phyloP scores from a whole-genome alignment of 768 basidiomycete genomes.

The Calocybe indica region DNA sequence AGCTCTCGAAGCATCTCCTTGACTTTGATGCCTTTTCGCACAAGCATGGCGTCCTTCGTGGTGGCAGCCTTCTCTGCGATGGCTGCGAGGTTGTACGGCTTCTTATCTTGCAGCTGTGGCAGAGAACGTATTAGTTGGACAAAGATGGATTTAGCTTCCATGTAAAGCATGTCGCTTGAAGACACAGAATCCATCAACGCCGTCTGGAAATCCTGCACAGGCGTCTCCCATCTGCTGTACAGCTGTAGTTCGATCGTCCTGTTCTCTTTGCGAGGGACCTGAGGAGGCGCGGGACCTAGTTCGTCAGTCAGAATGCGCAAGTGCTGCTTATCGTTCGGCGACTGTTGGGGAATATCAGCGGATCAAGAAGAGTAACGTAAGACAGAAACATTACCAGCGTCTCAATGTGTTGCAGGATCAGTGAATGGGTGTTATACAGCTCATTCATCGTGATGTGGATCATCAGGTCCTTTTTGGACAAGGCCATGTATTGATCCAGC shows the following conservation, averaged over 20 bases:
- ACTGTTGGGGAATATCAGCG: slow-evolving; percentile 37
- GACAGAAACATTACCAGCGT: slow-evolving; percentile 59
- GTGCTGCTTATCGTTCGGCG: slow-evolving; percentile 96
- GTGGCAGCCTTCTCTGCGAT: slow-evolving; percentile 96
- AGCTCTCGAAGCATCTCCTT: slow-evolving; percentile 98
- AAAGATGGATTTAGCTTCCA: slow-evolving; percentile 99
- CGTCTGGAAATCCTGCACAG: slow-evolving; percentile 94
- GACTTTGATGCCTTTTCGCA: slow-evolving; percentile 97
- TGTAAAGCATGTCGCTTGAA: slow-evolving; percentile 97
- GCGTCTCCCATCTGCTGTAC: slow-evolving; percentile 99
- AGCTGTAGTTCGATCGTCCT: slow-evolving; percentile 86
- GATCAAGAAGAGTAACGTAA: slow-evolving; percentile 2
- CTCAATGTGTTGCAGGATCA: slow-evolving; percentile 93
- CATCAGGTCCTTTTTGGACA: slow-evolving; percentile 97
- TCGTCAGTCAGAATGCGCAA: slow-evolving; percentile 95
- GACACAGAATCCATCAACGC: slow-evolving; percentile 97
- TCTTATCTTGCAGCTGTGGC: slow-evolving; percentile 75
- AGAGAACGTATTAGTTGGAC: slow-evolving; percentile 96
- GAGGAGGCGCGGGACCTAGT: slow-evolving; percentile 86
- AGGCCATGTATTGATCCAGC: slow-evolving; percentile 99
- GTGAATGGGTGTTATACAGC: slow-evolving; percentile 96
- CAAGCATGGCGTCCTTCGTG: slow-evolving; percentile 93
- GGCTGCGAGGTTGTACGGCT: slow-evolving; percentile 81
- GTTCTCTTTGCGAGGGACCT: slow-evolving; percentile 98
- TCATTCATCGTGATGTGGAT: slow-evolving; percentile 99